Evolutionary conservation across 805 yeast species (phyloP), one percentile per base, ranked within the genome.

Genomic region (Metschnikowia lachancei): DNA sequence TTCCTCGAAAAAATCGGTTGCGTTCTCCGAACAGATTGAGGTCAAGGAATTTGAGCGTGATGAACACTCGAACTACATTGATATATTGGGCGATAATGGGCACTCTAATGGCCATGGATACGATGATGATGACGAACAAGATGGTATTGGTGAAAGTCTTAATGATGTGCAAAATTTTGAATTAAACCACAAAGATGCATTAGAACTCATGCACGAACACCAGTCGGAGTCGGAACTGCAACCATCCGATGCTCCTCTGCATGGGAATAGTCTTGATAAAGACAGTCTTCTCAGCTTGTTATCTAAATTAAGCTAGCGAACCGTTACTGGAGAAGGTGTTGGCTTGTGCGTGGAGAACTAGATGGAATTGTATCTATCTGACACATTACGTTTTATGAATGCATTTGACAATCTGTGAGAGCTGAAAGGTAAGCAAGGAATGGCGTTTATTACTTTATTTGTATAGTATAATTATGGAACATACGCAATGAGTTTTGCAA

Each of bases 11-110:
- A 60, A 67, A 32, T 46, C 58, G 5, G 76, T 71, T 7, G 75
- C 75, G 22, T 71, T 71, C 46, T 64, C 74, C 0, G 75, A 70
- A 41, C 69, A 70, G 36, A 59, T 71, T 14, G 70, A 71, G 52
- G 61, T 71, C 26, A 71, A 71, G 49, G 76, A 71, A 50, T 71
- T 59, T 46, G 70, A 65, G 24, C 52, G 69, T 7, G 76, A 70
- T 38, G 72, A 67, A n/a, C 60, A 61, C 24, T 52, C 61, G 3
- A 61, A 37, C 13, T 41, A 20, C 13, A 28, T 39, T 3, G 60
- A 57, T 32, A 53, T 53, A 36, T 22, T 32, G n/a, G 50, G 48
- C 36, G 57, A 57, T 13, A 49, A 53, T 17, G 52, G 46, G 11
- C 26, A 19, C n/a, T n/a, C 16, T 30, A 18, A 28, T 5, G 55